A percentile compares a stretch with the other conserved stretches of the same genome.
These are phyloP conservation scores for Murraya paniculata DNA, from an alignment of 345 rosid species.

Conservation along the genomic window DNA sequence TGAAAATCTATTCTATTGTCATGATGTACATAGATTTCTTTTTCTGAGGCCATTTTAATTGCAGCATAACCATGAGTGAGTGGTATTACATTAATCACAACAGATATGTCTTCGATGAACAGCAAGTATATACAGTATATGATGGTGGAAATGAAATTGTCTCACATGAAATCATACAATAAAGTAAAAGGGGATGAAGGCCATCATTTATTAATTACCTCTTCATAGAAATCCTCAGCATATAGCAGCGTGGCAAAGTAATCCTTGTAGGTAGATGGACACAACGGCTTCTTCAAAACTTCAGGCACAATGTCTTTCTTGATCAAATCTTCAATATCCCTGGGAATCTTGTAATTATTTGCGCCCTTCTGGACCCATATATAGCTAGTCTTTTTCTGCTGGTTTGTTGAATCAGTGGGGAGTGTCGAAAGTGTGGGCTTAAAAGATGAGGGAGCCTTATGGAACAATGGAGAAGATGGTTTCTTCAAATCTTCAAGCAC, in stretches of 20 bases:
- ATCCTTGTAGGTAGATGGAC: conserved; percentile 27
- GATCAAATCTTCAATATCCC: conserved; percentile 20
- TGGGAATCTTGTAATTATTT: conserved; percentile 22
- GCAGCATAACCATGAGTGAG: neutral
- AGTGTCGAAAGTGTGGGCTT: conserved; percentile 11
- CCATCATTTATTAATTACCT: conserved; percentile 7
- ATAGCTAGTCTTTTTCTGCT: neutral
- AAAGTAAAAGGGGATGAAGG: neutral
- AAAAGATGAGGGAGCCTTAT: neutral
- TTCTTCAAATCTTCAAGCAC: too few relatives aligned
- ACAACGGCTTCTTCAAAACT: conserved; percentile 17
- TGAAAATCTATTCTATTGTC: neutral
- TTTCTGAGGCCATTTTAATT: neutral
- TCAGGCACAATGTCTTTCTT: conserved; percentile 20
- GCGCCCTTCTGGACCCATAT: conserved; percentile 10
- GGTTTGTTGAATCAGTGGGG: neutral
- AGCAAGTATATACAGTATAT: neutral
- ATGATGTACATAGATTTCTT: neutral
- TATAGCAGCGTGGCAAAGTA: conserved; percentile 27
- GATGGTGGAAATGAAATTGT: neutral
- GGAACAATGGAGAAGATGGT: neutral
- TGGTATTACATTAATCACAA: neutral
- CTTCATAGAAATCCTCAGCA: conserved; percentile 29
- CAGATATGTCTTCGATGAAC: neutral
- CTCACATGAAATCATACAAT: neutral